These are phyloP conservation scores for Plasmodium chabaudi DNA, from an alignment of 169 alveolate species.

Conservation along the genomic window DNA sequence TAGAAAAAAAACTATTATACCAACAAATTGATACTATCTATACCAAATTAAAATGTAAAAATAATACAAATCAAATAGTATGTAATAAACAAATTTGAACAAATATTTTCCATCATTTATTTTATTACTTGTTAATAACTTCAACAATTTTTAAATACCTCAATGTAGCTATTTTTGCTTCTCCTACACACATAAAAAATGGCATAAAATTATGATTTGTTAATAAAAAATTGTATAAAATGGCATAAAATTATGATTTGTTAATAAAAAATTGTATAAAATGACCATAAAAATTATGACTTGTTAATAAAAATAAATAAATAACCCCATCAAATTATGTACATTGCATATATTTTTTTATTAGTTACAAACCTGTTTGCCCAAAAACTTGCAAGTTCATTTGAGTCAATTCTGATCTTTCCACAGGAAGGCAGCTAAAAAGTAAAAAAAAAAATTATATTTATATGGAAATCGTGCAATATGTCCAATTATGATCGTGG, in stretches of 20 bases:
- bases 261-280: background rate
- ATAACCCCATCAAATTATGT: too few species aligned
- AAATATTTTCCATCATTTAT: too few species aligned
- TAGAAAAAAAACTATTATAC: too few species aligned
- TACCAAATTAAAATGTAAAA: too few species aligned
- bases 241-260: background rate
- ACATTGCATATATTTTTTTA: background rate
- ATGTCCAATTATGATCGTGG: too few species aligned
- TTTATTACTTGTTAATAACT: constrained; percentile 60
- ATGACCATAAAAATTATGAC: constrained; percentile 9
- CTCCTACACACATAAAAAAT: constrained; percentile 36
- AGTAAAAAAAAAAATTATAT: background rate
- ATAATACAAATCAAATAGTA: too few species aligned
- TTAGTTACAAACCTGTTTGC: constrained; percentile 55
- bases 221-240: background rate
- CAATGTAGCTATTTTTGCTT: constrained; percentile 74
- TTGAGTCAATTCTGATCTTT: constrained; percentile 46
- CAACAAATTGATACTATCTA: too few species aligned
- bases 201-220: background rate
- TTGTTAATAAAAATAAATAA: constrained; percentile 16
- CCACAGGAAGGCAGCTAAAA: constrained; percentile 62
- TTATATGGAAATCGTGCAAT: too few species aligned
- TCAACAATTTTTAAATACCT: constrained; percentile 74
- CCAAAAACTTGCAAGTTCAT: constrained; percentile 76
- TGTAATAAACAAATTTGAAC: too few species aligned